These are phyloP conservation scores for Chloranthus sessilifolius DNA, from an alignment of 164 flowering plant species.

Conservation along the genomic window DNA sequence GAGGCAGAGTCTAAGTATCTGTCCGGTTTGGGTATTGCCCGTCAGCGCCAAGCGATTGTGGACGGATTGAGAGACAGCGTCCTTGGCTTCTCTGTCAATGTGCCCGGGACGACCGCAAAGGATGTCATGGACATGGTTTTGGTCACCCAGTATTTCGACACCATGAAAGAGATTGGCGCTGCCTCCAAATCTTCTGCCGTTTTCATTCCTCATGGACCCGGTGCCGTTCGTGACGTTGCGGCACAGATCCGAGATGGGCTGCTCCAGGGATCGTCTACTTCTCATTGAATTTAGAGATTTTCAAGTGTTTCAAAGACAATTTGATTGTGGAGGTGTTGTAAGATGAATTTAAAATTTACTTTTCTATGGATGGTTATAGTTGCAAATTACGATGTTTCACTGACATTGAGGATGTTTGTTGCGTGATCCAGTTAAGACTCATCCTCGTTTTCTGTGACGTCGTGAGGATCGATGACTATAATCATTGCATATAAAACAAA, in stretches of 20 bases:
- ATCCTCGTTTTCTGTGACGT: too few relatives aligned
- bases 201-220: conserved; percentile 89
- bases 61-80: conserved; percentile 88
- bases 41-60: conserved; percentile 76
- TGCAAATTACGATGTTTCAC: too few relatives aligned
- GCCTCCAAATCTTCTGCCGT: conserved; percentile 72
- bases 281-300: not conserved
- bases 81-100: conserved; percentile 65
- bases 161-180: conserved; percentile 84
- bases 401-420: too few relatives aligned
- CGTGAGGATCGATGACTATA: too few relatives aligned
- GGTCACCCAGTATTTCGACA: conserved; percentile 81
- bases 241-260: conserved; percentile 68
- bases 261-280: conserved; percentile 38
- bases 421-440: too few relatives aligned
- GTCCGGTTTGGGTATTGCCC: conserved; percentile 50
- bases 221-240: conserved; percentile 71
- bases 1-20: conserved; percentile 57
- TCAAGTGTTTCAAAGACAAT: too few relatives aligned
- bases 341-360: too few relatives aligned
- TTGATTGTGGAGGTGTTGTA: too few relatives aligned
- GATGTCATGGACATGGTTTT: conserved; percentile 89
- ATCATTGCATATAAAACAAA: too few relatives aligned
- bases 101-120: conserved; percentile 74
- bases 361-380: too few relatives aligned